These are phyloP conservation scores for Plantago ovata DNA, from an alignment of 257 asterid species.

Conservation along the genomic window DNA sequence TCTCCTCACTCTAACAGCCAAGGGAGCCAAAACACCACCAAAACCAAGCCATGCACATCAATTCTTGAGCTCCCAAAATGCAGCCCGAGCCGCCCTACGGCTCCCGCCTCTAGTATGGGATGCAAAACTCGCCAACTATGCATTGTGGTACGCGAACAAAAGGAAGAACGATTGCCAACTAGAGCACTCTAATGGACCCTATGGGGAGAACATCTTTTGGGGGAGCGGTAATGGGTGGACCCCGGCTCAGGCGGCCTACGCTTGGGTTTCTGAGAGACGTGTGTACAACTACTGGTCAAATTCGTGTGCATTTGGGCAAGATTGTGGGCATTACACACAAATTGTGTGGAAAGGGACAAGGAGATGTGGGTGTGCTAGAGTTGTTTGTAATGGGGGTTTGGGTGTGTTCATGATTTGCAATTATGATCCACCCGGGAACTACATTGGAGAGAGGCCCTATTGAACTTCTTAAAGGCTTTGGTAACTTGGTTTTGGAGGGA, in stretches of 20 bases:
- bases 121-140: slow-evolving; percentile 8
- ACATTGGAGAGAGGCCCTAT: slow-evolving; percentile 30
- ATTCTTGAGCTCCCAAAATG: slow-evolving; percentile 22
- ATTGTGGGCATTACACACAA: slow-evolving; percentile 40
- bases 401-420: slow-evolving; percentile 37
- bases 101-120: slow-evolving; percentile 24
- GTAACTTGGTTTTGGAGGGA: slow-evolving; percentile 3
- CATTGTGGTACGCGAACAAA: slow-evolving; percentile 20
- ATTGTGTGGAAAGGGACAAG: slow-evolving; percentile 32
- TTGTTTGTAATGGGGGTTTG: slow-evolving; percentile 20
- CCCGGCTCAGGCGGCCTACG: slow-evolving; percentile 20
- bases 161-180: slow-evolving; percentile 19
- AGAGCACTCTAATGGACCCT: slow-evolving; percentile 26
- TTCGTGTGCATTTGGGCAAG: slow-evolving; percentile 23
- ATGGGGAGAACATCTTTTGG: slow-evolving; percentile 29
- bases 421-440: slow-evolving; percentile 36
- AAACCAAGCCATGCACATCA: not conserved
- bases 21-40: not conserved
- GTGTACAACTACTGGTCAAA: slow-evolving; percentile 22
- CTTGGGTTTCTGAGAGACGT: slow-evolving; percentile 22
- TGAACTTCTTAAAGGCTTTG: not conserved
- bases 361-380: slow-evolving; percentile 35
- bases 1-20: slow-evolving; percentile 3
- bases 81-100: slow-evolving; percentile 18
- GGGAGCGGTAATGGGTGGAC: slow-evolving; percentile 24